Percentiles rank a stretch among this genome's conserved stretches.
phyloP scores from a whole-genome alignment of 495 filamentous ascomycete genomes.

The Neurospora sp. region DNA sequence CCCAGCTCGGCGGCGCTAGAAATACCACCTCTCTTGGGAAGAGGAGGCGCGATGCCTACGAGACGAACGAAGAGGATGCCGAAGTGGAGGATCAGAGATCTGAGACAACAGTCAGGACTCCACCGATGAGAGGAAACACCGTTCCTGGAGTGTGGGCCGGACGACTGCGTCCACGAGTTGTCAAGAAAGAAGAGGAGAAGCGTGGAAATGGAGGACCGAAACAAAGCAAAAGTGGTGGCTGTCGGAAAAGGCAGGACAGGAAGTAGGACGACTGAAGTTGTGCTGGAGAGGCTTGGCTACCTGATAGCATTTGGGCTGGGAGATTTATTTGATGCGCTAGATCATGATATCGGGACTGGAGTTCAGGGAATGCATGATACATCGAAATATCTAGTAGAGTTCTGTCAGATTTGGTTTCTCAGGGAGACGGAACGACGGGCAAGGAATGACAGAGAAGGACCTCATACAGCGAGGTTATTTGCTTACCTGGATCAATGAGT shows the following conservation, averaged over 20 bases:
- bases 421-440: not conserved
- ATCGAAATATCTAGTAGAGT: too few relatives aligned
- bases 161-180: not conserved
- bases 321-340: not conserved
- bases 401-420: too few relatives aligned
- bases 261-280: not conserved
- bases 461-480: not conserved
- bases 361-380: too few relatives aligned
- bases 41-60: not conserved
- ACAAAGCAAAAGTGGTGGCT: not conserved
- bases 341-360: not conserved
- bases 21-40: not conserved
- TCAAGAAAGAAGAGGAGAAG: not conserved
- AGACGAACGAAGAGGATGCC: not conserved
- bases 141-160: not conserved
- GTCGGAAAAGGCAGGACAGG: not conserved
- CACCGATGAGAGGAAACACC: not conserved
- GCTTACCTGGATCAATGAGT: too few relatives aligned
- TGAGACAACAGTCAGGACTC: not conserved
- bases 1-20: not conserved
- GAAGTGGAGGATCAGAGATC: not conserved
- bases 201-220: not conserved
- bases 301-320: not conserved
- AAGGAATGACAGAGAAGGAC: not conserved
- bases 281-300: not conserved